Conservation (phyloP, 2,329 filamentous ascomycete genomes). For the Sporothrix mexicana region DNA sequence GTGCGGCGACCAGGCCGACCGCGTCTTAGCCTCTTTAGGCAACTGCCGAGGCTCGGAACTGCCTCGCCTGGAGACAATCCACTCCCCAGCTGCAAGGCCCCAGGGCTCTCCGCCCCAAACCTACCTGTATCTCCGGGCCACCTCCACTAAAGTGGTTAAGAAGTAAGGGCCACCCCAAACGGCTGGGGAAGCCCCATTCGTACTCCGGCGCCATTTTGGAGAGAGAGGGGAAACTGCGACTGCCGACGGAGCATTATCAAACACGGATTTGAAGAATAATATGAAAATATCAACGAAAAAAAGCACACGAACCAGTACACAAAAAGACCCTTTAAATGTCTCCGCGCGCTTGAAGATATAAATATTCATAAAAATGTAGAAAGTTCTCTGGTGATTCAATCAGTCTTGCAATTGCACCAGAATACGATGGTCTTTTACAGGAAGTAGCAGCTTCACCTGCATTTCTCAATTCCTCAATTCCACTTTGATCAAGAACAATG, state of each 20-base stretch:
- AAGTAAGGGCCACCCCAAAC: not conserved
- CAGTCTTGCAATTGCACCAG: not conserved
- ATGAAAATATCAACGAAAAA: not conserved
- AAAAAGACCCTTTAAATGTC: not conserved
- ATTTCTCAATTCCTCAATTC: slow-evolving; percentile 13
- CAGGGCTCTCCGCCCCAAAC: slow-evolving; percentile 24
- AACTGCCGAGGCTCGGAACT: slow-evolving; percentile 34
- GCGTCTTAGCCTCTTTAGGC: slow-evolving; percentile 22
- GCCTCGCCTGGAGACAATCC: not conserved
- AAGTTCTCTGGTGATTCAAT: not conserved
- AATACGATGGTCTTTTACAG: not conserved
- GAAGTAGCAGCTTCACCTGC: not conserved
- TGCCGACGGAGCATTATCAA: slow-evolving; percentile 8
- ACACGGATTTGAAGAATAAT: slow-evolving; percentile 1
- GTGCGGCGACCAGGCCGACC: not conserved
- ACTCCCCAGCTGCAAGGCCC: slow-evolving; percentile 7
- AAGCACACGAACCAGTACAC: not conserved
- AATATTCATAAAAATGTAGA: not conserved
- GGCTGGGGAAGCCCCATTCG: slow-evolving; percentile 24
- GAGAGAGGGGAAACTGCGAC: slow-evolving; percentile 8
- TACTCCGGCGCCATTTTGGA: slow-evolving; percentile 11
- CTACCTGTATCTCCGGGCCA: slow-evolving; percentile 6
- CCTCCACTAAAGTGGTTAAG: slow-evolving; percentile 9
- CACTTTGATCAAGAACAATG: not conserved
- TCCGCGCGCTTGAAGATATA: not conserved